Percentiles rank a stretch among this genome's conserved stretches.
Evolutionary conservation across 176 grass and related monocot genomes (phyloP).

Genomic region (Eleusine coracana): DNA sequence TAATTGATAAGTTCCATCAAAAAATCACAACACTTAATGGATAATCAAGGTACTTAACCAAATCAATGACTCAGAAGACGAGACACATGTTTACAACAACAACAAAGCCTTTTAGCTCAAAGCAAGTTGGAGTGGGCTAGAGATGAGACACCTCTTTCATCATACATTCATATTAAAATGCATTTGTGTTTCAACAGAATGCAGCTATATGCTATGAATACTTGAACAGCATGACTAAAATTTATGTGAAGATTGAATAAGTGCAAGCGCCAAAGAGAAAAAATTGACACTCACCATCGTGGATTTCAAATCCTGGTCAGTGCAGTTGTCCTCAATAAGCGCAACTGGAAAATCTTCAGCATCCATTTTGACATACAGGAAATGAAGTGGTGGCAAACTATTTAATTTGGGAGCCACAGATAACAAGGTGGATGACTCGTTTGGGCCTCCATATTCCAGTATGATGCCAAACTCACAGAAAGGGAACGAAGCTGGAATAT

Average conservation of each 20-base stretch:
- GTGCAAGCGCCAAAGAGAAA: conserved; percentile 5
- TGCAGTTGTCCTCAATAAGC: conserved; percentile 53
- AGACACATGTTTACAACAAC: neutral
- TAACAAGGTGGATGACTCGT: conserved; percentile 66
- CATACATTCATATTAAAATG: neutral
- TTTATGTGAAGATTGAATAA: conserved; percentile 15
- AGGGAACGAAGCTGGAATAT: conserved; percentile 68
- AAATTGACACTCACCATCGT: conserved; percentile 48
- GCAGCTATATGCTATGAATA: conserved; percentile 4
- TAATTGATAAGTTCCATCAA: neutral
- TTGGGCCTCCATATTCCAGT: conserved; percentile 77
- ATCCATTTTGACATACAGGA: conserved; percentile 64
- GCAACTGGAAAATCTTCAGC: conserved; percentile 41
- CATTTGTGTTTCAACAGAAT: conserved; percentile 11
- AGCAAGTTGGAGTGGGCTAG: neutral
- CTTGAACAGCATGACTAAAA: conserved; percentile 16
- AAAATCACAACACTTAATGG: neutral
- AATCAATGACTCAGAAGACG: neutral
- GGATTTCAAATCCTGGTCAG: conserved; percentile 46
- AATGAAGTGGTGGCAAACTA: conserved; percentile 69
- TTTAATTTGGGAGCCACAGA: conserved; percentile 61
- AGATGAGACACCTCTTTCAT: neutral
- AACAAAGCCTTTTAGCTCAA: neutral
- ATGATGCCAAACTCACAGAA: conserved; percentile 63
- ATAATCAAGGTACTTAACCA: neutral